Evolutionary conservation across 2,329 filamentous ascomycete genomes (phyloP), one percentile per base, ranked within the genome.

Genomic region (Fusarium verticillioides): DNA sequence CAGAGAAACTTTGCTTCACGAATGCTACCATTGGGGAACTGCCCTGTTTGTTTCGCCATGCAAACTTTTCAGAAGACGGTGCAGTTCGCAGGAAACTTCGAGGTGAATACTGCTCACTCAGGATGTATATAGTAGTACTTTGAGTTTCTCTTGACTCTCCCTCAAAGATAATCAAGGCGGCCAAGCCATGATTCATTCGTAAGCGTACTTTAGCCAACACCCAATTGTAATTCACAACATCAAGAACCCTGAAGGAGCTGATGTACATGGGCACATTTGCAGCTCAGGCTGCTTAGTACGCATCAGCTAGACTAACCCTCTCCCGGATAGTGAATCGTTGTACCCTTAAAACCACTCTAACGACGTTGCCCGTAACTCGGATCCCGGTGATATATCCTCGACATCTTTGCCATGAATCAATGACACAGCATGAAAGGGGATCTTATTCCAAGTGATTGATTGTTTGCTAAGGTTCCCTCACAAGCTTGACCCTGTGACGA

Each of bases 401-500:
- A 46, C 11, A 8, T 44, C 28, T 52, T 44, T 50, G 19, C 19
- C 30, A n/a, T 13, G 21, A n/a, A 18, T 23, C 30, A 50, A 60
- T 52, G 10, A 66, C 28, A 15, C n/a, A 30, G 43, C 26, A 52
- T n/a, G 34, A 36, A 49, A 60, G 34, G 43, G 28, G 16, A 47
- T 43, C 16, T 54, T 42, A 46, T 60, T 32, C 26, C 16, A 49
- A 59, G 26, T 47, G 40, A 49, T 49, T 47, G 19, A 32, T 16
- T 47, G 50, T 18, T 44, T 47, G 46, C 52, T 59, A 26, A 64
- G 58, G 46, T 52, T 72, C 56, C 47, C 44, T 70, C 59, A 30
- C 32, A 49, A 74, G 46, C 47, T 64, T 52, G 73, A 50, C 56
- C 75, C 65, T 69, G 72, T 72, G 72, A 75, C 66, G 59, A 68